These are phyloP conservation scores for Dentipellis fragilis DNA, from an alignment of 768 basidiomycete species.

Conservation along the genomic window DNA sequence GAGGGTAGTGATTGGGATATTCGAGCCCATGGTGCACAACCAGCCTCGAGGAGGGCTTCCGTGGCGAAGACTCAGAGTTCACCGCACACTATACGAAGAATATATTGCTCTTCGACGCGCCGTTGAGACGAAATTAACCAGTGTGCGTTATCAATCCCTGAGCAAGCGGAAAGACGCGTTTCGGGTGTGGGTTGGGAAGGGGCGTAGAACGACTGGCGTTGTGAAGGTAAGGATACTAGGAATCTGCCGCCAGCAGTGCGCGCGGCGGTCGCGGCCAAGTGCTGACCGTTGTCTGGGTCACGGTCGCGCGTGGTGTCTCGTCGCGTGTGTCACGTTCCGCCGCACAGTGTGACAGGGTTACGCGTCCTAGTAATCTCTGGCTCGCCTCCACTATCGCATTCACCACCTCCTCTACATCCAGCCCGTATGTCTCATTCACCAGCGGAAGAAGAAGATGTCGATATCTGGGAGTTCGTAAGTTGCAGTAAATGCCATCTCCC, in stretches of 20 bases:
- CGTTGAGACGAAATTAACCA: too few species aligned
- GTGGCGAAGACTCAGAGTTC: too few species aligned
- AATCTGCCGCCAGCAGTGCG: too few species aligned
- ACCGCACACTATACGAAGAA: too few species aligned
- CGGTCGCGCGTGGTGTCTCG: too few species aligned
- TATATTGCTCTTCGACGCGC: too few species aligned
- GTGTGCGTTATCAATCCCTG: too few species aligned
- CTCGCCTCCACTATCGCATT: neutral
- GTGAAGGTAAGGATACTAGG: too few species aligned
- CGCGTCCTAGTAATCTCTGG: neutral
- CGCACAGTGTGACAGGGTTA: neutral
- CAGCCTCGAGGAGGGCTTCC: too few species aligned
- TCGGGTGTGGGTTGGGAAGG: neutral
- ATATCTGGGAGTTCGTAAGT: constrained; percentile 75
- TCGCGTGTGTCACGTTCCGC: neutral
- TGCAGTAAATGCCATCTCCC: constrained; percentile 65
- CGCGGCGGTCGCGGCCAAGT: too few species aligned
- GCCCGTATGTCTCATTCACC: constrained; percentile 29
- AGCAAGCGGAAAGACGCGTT: neutral
- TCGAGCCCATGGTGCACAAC: neutral
- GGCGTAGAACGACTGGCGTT: too few species aligned
- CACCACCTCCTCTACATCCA: neutral
- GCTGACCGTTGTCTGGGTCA: too few species aligned
- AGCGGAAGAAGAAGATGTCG: constrained; percentile 27
- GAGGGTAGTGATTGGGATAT: constrained; percentile 2